These are phyloP conservation scores for Trifolium pratense DNA, from an alignment of 306 rosid genomes.

Conservation along the genomic window DNA sequence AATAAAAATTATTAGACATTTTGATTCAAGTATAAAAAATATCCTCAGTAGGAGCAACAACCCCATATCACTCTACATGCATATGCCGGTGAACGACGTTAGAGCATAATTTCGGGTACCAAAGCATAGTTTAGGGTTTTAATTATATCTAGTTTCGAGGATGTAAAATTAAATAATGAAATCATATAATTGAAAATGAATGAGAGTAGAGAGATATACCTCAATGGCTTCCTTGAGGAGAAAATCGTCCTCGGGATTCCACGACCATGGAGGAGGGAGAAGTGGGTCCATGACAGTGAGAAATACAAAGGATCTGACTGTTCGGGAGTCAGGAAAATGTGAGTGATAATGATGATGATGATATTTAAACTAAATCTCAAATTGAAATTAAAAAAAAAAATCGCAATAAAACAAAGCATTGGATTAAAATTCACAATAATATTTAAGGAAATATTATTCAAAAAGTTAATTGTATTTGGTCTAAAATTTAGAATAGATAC, in stretches of 20 bases:
- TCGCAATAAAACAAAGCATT: too few relatives aligned
- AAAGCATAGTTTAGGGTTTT: slow-evolving; percentile 39
- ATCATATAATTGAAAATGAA: background rate
- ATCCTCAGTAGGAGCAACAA: background rate
- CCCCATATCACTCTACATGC: background rate
- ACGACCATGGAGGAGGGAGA: slow-evolving; percentile 51
- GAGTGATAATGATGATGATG: too few relatives aligned
- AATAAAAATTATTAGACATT: too few relatives aligned
- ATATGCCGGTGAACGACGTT: background rate
- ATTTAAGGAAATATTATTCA: too few relatives aligned
- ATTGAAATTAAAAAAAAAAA: too few relatives aligned
- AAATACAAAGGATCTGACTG: background rate
- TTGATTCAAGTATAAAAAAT: too few relatives aligned
- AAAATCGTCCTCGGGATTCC: slow-evolving; percentile 81
- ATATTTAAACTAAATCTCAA: too few relatives aligned
- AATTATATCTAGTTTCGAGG: background rate
- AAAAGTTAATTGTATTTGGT: too few relatives aligned
- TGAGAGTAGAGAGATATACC: slow-evolving; percentile 47
- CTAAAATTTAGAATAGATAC: too few relatives aligned
- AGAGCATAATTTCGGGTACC: background rate
- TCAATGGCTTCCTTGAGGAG: slow-evolving; percentile 75
- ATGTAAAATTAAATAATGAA: background rate
- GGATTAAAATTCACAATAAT: too few relatives aligned
- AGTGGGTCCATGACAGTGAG: slow-evolving; percentile 37
- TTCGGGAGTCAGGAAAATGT: background rate